These are phyloP conservation scores for Marasmius tenuissimus DNA, from an alignment of 1,284 basidiomycete species.

Conservation along the genomic window DNA sequence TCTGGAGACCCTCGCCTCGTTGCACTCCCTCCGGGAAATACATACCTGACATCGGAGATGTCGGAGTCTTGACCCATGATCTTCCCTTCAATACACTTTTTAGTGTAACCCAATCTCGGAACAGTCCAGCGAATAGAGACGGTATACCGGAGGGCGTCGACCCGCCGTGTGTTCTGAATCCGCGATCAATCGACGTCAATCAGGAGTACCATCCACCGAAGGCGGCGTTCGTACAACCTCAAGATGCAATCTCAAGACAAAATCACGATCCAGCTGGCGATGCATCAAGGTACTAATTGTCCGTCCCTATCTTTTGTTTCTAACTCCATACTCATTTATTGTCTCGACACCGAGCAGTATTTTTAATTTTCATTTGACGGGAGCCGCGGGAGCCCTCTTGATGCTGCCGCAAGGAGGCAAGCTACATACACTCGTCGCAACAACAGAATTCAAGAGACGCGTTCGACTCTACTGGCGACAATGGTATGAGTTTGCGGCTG, in stretches of 20 bases:
- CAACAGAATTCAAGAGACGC: not conserved
- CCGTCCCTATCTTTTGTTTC: not conserved
- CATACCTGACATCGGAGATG: not conserved
- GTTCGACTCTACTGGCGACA: not conserved
- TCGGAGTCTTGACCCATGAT: not conserved
- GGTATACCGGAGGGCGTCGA: not conserved
- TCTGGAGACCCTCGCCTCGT: not conserved
- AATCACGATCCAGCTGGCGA: no score
- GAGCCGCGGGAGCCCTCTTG: not conserved
- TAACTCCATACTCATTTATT: not conserved
- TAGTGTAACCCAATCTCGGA: not conserved
- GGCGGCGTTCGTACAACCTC: not conserved
- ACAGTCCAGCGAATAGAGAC: not conserved
- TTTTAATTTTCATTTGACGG: not conserved
- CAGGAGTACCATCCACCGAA: not conserved
- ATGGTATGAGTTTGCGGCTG: not conserved
- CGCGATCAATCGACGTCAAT: not conserved
- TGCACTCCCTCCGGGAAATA: not conserved
- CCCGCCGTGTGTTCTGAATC: not conserved
- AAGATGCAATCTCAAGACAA: not conserved
- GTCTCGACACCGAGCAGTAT: not conserved
- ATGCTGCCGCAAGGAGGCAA: not conserved
- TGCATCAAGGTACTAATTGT: not conserved
- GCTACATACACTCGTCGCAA: not conserved
- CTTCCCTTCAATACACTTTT: not conserved